Base-by-base conservation (phyloP, 2,329 filamentous ascomycete genomes). In the Botrytis paeoniae region DNA sequence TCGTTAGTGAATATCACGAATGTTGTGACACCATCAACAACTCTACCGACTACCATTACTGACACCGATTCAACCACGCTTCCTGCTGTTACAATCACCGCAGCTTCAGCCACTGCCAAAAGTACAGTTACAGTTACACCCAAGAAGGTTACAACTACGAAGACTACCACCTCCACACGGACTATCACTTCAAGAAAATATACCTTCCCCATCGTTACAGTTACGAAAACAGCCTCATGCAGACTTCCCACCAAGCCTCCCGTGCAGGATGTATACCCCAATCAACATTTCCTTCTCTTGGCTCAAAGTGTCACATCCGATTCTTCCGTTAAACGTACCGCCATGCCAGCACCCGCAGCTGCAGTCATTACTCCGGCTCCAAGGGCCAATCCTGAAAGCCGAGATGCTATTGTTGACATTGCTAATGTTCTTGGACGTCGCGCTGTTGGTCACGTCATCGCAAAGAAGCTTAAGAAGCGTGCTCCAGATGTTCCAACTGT, bases 401-500 rank as follows among this genome's bases (percentile, higher is more conserved):
- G 70, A 14, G 70, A 72, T 51, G 54, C 45, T 41, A 3, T 18
- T 39, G 70, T 72, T 59, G 51, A 68, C 14, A 12, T 72, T 37
- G 41, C 70, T 29, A 48, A 69, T 69, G 41, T 69, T 41, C 35
- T 72, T 35, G 70, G 70, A 39, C 70, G 70, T 69, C 70, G 70
- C 20, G 62, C 70, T 29, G 54, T 69, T n/a, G 70, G 65, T 37
- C 62, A 63, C 39, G 39, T 60, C 14, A 41, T 72, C 7, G 65
- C 59, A 32, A 69, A 72, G 54, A 54, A 66, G n/a, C 63, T 72
- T 20, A 72, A 69, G 18, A 72, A 72, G 54, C 62, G 70, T 60
- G 70, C 70, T 61, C 62, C 70, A 60, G 70, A 72, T 69, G 16
- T 48, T 37, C 70, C 70, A 61, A 72, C 70, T 25, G 9, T 69